Percentiles rank a stretch among this genome's conserved stretches.
Evolutionary conservation across 164 flowering plant species (phyloP).

Genomic region (Vitis riparia): DNA sequence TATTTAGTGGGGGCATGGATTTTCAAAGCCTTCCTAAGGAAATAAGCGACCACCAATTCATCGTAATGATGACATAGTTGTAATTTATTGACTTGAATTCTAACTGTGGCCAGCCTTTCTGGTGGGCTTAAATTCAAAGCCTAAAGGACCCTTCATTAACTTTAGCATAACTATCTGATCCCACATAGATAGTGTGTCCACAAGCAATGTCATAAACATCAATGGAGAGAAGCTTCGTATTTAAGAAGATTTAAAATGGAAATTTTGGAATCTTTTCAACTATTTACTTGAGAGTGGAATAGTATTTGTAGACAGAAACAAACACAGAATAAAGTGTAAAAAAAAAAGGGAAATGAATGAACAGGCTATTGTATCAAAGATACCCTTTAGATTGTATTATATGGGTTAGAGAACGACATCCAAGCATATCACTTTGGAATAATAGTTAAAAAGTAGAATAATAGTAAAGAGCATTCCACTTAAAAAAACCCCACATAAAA

Average conservation of each 20-base stretch:
- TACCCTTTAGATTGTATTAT: neutral
- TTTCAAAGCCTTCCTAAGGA: neutral
- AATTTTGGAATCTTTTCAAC: too few relatives aligned
- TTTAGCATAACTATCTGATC: constrained; percentile 13
- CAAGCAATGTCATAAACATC: too few relatives aligned
- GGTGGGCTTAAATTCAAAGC: constrained; percentile 6
- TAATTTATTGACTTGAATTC: constrained; percentile 9
- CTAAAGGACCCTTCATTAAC: constrained; percentile 1
- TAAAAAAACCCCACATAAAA: constrained; percentile 29
- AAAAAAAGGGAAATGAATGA: neutral
- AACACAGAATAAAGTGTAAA: too few relatives aligned
- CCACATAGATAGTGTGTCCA: neutral
- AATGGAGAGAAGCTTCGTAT: too few relatives aligned
- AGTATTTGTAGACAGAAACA: too few relatives aligned
- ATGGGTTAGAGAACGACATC: neutral
- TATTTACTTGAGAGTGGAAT: too few relatives aligned
- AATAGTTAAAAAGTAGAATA: constrained; percentile 26
- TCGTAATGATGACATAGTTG: constrained; percentile 17
- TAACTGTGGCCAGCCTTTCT: constrained; percentile 3
- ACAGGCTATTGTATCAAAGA: neutral
- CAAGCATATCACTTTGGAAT: constrained; percentile 10
- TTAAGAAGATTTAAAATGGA: too few relatives aligned
- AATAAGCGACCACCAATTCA: neutral
- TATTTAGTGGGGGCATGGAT: neutral
- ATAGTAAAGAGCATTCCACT: constrained; percentile 21